phyloP scores from a whole-genome alignment of 2,329 filamentous ascomycete genomes.

The Nemania abortiva region DNA sequence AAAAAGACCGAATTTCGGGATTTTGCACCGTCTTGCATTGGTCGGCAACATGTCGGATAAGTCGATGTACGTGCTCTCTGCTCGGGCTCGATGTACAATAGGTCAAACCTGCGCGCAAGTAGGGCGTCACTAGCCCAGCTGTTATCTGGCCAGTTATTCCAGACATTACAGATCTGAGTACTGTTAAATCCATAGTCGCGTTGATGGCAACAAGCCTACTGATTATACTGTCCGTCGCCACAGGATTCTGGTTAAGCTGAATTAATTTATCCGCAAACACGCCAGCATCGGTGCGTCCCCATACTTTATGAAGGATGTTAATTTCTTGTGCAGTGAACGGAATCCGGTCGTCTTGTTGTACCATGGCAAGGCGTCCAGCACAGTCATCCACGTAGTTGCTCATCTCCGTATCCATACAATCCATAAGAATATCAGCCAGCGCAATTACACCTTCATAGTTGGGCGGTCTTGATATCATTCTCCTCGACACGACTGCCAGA shows the following conservation, averaged over 20 bases:
- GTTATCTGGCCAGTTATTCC: slow-evolving; percentile 66
- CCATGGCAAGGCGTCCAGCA: slow-evolving; percentile 55
- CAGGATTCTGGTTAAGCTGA: slow-evolving; percentile 67
- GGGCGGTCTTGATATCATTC: slow-evolving; percentile 63
- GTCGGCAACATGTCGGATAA: slow-evolving; percentile 59
- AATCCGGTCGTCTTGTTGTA: slow-evolving; percentile 53
- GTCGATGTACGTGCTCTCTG: slow-evolving; percentile 51
- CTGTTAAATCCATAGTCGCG: slow-evolving; percentile 61
- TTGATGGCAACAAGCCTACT: slow-evolving; percentile 66
- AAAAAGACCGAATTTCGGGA: slow-evolving; percentile 62
- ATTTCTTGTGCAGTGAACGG: slow-evolving; percentile 62
- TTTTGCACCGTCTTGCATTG: slow-evolving; percentile 61
- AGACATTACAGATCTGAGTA: slow-evolving; percentile 66
- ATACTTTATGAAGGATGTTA: slow-evolving; percentile 59
- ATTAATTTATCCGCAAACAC: slow-evolving; percentile 77
- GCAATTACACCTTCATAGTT: slow-evolving; percentile 66
- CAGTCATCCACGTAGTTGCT: slow-evolving; percentile 56
- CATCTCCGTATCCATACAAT: slow-evolving; percentile 57
- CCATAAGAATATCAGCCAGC: slow-evolving; percentile 61
- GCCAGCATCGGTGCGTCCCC: slow-evolving; percentile 55
- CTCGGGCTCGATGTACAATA: slow-evolving; percentile 63
- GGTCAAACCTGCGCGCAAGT: slow-evolving; percentile 66
- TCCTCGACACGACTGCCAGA: slow-evolving; percentile 63
- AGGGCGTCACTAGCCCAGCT: slow-evolving; percentile 64
- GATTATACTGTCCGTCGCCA: slow-evolving; percentile 68